Evolutionary conservation across 2,329 filamentous ascomycete species (phyloP).

Genomic region (Pyricularia sp.): DNA sequence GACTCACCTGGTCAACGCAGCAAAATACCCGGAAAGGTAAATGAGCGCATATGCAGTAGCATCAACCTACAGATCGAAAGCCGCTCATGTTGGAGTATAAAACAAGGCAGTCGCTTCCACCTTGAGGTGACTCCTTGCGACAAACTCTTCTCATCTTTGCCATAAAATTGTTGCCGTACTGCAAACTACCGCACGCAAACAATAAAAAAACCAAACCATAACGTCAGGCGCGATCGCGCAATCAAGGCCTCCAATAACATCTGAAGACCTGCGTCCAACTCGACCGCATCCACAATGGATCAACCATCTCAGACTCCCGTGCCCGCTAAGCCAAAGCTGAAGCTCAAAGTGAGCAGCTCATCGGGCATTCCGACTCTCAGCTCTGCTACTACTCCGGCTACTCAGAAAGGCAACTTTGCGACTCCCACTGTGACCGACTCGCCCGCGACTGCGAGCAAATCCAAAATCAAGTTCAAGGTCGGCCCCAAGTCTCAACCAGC

Average conservation of each 20-base stretch:
- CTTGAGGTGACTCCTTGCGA: neutral
- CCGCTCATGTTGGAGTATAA: neutral
- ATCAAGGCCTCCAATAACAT: neutral
- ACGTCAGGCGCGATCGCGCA: neutral
- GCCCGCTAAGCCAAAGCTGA: neutral
- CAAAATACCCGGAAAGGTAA: neutral
- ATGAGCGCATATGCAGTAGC: neutral
- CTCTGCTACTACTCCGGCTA: neutral
- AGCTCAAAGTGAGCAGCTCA: neutral
- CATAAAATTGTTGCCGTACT: neutral
- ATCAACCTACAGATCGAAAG: neutral
- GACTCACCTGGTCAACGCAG: neutral
- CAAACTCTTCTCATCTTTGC: neutral
- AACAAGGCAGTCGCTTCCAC: neutral
- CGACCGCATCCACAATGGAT: neutral
- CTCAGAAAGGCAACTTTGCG: neutral
- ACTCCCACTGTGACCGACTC: neutral
- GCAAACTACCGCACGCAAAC: neutral
- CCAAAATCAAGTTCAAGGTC: conserved; percentile 16
- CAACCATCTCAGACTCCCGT: neutral
- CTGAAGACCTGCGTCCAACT: neutral
- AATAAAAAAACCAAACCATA: neutral
- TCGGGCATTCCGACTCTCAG: neutral
- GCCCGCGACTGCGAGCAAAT: neutral
- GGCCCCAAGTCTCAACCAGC: conserved; percentile 17